phyloP scores from a whole-genome alignment of 129 eudicot genomes.

The Artemisia argyi region DNA sequence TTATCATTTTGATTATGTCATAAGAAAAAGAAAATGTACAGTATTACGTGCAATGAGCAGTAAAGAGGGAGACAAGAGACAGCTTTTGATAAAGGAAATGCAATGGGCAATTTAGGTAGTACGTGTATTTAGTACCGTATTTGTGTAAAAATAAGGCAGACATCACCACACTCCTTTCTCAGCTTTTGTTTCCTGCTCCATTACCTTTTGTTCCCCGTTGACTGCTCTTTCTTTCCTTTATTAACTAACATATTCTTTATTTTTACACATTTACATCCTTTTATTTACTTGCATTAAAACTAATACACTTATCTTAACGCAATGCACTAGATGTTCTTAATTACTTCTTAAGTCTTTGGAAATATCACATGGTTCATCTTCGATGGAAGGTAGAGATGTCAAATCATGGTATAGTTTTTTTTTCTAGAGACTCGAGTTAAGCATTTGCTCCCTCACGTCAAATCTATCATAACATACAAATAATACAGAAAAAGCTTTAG shows the following conservation, averaged over 20 bases:
- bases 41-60: neutral
- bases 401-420: no score
- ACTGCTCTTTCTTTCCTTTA: slow-evolving; percentile 14
- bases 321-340: no score
- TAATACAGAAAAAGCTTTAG: no score
- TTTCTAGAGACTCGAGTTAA: no score
- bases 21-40: no score
- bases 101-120: neutral
- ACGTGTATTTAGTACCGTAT: slow-evolving; percentile 8
- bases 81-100: slow-evolving; percentile 26
- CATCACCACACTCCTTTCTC: slow-evolving; percentile 31
- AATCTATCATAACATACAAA: no score
- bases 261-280: neutral
- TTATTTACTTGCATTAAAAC: neutral
- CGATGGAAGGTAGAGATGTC: neutral
- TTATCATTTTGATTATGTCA: no score
- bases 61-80: slow-evolving; percentile 20
- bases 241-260: slow-evolving; percentile 2
- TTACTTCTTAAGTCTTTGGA: neutral
- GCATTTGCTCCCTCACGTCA: no score
- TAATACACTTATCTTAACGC: no score
- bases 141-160: slow-evolving; percentile 22
- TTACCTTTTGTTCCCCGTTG: slow-evolving; percentile 36
- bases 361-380: neutral
- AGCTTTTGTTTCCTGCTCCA: slow-evolving; percentile 37